Evolutionary conservation across 1,284 basidiomycete species (phyloP), one percentile per base, ranked within the genome.

Genomic region (Coriolopsis trogii): DNA sequence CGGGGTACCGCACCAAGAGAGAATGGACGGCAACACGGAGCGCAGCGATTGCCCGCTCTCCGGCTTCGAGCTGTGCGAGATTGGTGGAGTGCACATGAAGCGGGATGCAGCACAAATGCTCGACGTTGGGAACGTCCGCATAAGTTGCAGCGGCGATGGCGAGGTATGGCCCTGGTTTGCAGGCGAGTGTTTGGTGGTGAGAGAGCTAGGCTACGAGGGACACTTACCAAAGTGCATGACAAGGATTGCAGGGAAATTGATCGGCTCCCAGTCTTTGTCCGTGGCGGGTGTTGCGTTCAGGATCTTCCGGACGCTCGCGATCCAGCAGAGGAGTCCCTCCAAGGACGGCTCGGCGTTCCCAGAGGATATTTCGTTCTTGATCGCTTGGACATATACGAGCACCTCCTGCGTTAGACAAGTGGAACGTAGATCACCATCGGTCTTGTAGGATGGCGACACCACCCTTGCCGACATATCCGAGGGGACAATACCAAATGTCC

Each of bases 31-130:
- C 48, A 12, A 55, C 36, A 23, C 49, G 49, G 9, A 58, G 34
- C 23, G 53, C 53, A 33, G 53, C 41, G 1, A 58, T n/a, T 12
- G 50, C 38, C 15, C 53, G 41, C 30, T 38, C 26, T 38, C 53
- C 48, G 6, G 52, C 44, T 42, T 24, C 44, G 4, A 36, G 37
- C 50, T 46, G 25, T 15, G n/a, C 39, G 8, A 10, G 10, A 13
- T 47, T 52, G 30, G 50, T 42, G 24, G 43, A n/a, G 31, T 52
- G 50, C 23, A 42, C 44, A 16, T 52, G 50, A 8, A 46, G 25
- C 0, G 38, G 29, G 30, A 52, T 41, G 39, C 50, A 46, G 28
- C 43, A 38, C 31, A 52, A 31, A 18, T 29, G 44, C 31, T 52
- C 50, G 18, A 26, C 44, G 23, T 34, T 46, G 12, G 44, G 50